Evolutionary conservation across 176 grass and related monocot genomes (phyloP).

Genomic region (Triticum monococcum): DNA sequence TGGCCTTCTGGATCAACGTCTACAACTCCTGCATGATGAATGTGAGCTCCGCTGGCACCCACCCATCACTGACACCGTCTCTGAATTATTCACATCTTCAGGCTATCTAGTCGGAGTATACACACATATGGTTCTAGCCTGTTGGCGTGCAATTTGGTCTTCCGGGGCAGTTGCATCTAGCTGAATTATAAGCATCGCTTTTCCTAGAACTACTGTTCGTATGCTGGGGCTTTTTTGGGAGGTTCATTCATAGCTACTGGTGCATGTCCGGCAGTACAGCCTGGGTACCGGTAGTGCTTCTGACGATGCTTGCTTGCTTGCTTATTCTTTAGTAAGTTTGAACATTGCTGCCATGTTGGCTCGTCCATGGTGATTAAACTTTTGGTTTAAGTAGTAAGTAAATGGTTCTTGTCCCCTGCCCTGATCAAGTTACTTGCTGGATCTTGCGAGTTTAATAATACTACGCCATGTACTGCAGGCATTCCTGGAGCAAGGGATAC

Average conservation of each 20-base stretch:
- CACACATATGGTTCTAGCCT: neutral
- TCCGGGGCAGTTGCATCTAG: neutral
- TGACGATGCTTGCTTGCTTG: neutral
- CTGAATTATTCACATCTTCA: neutral
- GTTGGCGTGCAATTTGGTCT: slow-evolving; percentile 1
- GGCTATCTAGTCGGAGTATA: neutral
- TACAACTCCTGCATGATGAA: slow-evolving; percentile 99
- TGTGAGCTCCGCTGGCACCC: slow-evolving; percentile 48
- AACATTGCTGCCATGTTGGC: slow-evolving; percentile 29
- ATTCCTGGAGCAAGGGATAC: slow-evolving; percentile 94
- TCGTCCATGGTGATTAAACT: neutral
- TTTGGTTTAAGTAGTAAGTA: neutral
- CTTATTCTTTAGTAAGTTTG: slow-evolving; percentile 22
- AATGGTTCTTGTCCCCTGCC: slow-evolving; percentile 33
- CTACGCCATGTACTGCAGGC: slow-evolving; percentile 49
- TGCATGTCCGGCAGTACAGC: neutral
- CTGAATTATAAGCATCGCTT: neutral
- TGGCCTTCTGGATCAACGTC: slow-evolving; percentile 99
- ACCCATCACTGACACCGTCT: neutral
- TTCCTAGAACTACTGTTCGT: neutral
- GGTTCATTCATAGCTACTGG: neutral
- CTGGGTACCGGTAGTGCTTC: neutral
- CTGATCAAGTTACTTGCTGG: slow-evolving; percentile 2
- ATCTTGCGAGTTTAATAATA: neutral
- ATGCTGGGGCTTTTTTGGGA: neutral